Evolutionary conservation across 371 early-diverging fungal genomes (phyloP).

Genomic region (Umbelopsis sp.): DNA sequence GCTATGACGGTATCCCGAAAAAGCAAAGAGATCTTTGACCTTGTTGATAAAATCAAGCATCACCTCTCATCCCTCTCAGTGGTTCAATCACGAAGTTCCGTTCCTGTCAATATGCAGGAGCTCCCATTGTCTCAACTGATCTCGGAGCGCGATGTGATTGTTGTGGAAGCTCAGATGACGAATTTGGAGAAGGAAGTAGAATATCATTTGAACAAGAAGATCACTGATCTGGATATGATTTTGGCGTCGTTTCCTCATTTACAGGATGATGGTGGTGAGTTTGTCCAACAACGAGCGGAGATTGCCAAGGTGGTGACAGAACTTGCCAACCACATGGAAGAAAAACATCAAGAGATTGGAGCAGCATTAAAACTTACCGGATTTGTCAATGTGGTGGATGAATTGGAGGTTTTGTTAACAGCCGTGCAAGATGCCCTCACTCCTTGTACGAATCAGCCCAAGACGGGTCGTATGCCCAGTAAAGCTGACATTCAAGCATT

Average conservation of each 20-base stretch:
- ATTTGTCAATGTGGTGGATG: constrained; percentile 51
- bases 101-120: neutral
- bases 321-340: constrained; percentile 38
- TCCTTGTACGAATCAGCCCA: constrained; percentile 29
- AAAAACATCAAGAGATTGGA: constrained; percentile 44
- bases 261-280: constrained; percentile 35
- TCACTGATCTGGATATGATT: constrained; percentile 46
- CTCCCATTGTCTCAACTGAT: constrained; percentile 41
- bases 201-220: constrained; percentile 37
- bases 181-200: constrained; percentile 50
- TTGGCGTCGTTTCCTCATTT: constrained; percentile 18
- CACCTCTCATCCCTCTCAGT: constrained; percentile 9
- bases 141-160: constrained; percentile 44
- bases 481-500: constrained; percentile 59
- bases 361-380: constrained; percentile 48
- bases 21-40: constrained; percentile 47
- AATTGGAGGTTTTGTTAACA: constrained; percentile 47
- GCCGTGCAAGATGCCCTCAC: constrained; percentile 52
- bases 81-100: neutral
- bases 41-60: constrained; percentile 44
- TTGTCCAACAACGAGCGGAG: constrained; percentile 44
- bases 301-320: constrained; percentile 44
- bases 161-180: constrained; percentile 43
- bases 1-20: constrained; percentile 48
- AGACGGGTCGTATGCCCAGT: constrained; percentile 34